Percentiles rank a stretch among this genome's conserved stretches.
Conservation (phyloP, 2,329 filamentous ascomycete genomes). For the Zasmidium citrigriseum region DNA sequence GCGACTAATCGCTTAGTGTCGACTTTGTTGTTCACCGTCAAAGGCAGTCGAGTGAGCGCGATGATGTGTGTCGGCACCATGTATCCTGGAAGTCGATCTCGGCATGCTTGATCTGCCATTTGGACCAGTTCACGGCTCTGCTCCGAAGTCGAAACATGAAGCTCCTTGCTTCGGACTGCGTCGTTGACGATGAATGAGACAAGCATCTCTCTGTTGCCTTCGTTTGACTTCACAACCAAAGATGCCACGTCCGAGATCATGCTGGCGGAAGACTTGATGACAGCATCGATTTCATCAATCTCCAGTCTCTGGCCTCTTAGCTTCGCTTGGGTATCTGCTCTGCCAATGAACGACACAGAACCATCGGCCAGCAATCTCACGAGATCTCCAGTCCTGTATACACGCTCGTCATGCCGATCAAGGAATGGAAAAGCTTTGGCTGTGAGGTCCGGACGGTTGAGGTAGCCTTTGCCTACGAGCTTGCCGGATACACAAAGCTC, state of each 20-base stretch:
- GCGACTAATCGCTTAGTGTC: conserved; percentile 69
- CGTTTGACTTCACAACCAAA: conserved; percentile 70
- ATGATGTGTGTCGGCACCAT: conserved; percentile 91
- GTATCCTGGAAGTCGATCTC: conserved; percentile 71
- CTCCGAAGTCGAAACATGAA: conserved; percentile 39
- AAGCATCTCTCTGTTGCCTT: conserved; percentile 77
- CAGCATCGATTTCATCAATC: conserved; percentile 86
- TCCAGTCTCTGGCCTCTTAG: conserved; percentile 86
- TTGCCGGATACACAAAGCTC: conserved; percentile 87
- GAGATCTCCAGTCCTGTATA: conserved; percentile 88
- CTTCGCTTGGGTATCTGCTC: conserved; percentile 90
- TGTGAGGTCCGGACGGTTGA: conserved; percentile 78
- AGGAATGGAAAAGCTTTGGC: conserved; percentile 72
- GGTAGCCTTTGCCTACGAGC: conserved; percentile 85
- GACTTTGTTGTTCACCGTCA: conserved; percentile 88
- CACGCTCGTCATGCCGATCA: conserved; percentile 42
- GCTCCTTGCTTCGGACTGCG: conserved; percentile 18
- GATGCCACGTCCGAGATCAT: conserved; percentile 71
- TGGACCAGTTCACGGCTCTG: conserved; percentile 23
- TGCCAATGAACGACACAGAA: conserved; percentile 83
- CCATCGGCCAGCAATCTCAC: conserved; percentile 78
- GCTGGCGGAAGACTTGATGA: conserved; percentile 64
- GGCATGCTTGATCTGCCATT: conserved; percentile 57
- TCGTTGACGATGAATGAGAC: conserved; percentile 67
- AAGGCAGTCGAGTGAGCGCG: conserved; percentile 68